phyloP scores from a whole-genome alignment of 2,329 filamentous ascomycete genomes.

The Hypoxylon sp. region DNA sequence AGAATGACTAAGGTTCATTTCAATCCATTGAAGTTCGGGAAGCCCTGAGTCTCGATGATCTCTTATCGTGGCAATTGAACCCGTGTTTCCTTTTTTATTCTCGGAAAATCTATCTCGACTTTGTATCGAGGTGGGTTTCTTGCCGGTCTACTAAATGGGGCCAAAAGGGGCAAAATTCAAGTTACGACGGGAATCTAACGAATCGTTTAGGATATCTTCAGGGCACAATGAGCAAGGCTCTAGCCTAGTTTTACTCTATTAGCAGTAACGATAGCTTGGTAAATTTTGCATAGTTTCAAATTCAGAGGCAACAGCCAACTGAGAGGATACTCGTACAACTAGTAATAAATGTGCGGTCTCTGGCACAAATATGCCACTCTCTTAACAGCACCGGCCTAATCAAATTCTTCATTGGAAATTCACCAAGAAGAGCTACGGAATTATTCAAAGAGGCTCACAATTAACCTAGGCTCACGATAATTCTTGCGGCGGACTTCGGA shows the following conservation, averaged over 20 bases:
- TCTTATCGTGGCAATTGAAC: not conserved
- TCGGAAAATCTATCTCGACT: not conserved
- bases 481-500: not conserved
- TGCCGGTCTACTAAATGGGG: too few species aligned
- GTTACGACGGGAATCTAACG: too few species aligned
- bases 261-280: not conserved
- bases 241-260: not conserved
- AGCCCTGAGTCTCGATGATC: not conserved
- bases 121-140: not conserved
- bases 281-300: not conserved
- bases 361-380: not conserved
- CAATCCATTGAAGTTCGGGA: not conserved
- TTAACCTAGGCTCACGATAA: not conserved
- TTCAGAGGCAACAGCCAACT: not conserved
- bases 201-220: too few species aligned
- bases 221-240: not conserved
- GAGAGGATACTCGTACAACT: not conserved
- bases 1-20: not conserved
- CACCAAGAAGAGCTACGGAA: not conserved
- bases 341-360: not conserved
- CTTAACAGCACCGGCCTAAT: not conserved
- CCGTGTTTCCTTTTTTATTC: not conserved
- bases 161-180: not conserved
- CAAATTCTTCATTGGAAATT: not conserved
- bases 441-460: not conserved